Conservation (phyloP, 805 yeast genomes). For the Starmerella riodocensis region DNA sequence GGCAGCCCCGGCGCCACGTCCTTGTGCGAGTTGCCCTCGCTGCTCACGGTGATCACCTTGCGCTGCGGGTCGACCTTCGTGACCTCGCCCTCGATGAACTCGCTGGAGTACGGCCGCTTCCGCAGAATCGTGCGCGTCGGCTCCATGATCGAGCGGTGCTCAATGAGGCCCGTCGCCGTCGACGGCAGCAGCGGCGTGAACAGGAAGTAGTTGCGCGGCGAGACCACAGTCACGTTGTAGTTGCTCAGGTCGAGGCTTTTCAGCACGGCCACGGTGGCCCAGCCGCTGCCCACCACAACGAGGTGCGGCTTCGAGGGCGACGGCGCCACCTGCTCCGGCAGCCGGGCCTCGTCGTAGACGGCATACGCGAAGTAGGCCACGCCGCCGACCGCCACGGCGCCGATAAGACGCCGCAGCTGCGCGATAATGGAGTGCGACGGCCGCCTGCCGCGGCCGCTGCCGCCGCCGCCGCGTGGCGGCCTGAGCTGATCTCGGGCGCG, state of each 20-base stretch:
- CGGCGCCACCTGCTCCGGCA: conserved; percentile 30
- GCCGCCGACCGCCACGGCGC: conserved; percentile 27
- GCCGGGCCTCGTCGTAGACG: conserved; percentile 28
- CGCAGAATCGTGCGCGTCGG: conserved; percentile 82
- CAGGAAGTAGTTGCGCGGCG: conserved; percentile 89
- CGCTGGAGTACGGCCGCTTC: conserved; percentile 55
- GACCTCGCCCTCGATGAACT: conserved; percentile 86
- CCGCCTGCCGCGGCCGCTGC: no score
- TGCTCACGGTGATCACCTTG: conserved; percentile 48
- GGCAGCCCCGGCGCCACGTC: conserved; percentile 27
- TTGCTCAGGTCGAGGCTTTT: conserved; percentile 73
- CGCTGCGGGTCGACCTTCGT: conserved; percentile 61
- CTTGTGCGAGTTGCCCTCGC: conserved; percentile 20
- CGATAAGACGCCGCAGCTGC: conserved; percentile 15
- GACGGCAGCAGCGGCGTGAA: conserved; percentile 95
- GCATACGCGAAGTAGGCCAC: conserved; percentile 49
- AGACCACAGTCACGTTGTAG: conserved; percentile 78
- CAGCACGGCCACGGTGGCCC: conserved; percentile 84
- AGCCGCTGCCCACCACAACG: conserved; percentile 66
- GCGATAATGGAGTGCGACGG: conserved; percentile 6
- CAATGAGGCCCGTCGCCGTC: conserved; percentile 88
- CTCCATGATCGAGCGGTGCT: conserved; percentile 78
- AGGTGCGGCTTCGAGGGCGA: conserved; percentile 58
- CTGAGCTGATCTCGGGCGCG: conserved; percentile 81
- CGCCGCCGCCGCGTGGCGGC: conserved; percentile 50